phyloP scores from a whole-genome alignment of 2,329 filamentous ascomycete species.

The Didymella keratinophila region DNA sequence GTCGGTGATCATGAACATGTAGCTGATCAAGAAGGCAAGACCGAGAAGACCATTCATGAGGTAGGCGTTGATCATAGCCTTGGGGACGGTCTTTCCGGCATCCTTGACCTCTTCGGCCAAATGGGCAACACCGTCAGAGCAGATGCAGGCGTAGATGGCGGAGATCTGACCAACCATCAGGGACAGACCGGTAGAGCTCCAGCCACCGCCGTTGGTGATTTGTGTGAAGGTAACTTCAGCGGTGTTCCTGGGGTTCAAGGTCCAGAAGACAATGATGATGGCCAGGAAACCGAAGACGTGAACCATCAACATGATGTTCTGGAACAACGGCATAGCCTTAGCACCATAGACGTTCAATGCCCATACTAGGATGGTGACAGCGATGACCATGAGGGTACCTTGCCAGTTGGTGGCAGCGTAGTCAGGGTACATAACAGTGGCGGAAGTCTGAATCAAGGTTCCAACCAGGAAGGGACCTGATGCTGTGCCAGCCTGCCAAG shows the following conservation, averaged over 20 bases:
- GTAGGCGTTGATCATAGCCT: constrained; percentile 53
- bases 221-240: constrained; percentile 43
- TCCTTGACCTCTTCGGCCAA: constrained; percentile 56
- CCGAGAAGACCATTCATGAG: constrained; percentile 51
- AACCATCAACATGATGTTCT: constrained; percentile 48
- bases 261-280: constrained; percentile 52
- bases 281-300: constrained; percentile 57
- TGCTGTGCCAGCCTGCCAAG: constrained; percentile 60
- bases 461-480: constrained; percentile 59
- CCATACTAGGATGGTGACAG: constrained; percentile 54
- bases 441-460: constrained; percentile 56
- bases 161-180: constrained; percentile 54
- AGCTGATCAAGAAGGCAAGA: constrained; percentile 45
- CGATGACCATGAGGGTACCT: constrained; percentile 59
- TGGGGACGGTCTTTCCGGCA: constrained; percentile 52
- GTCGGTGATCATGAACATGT: constrained; percentile 46
- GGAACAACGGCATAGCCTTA: constrained; percentile 43
- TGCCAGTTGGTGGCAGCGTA: constrained; percentile 58
- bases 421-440: constrained; percentile 53
- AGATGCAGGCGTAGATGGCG: constrained; percentile 46
- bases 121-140: constrained; percentile 53
- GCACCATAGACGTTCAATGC: constrained; percentile 52
- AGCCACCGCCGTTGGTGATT: constrained; percentile 51
- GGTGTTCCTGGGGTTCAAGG: constrained; percentile 41
- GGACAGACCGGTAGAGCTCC: constrained; percentile 50